A percentile compares a stretch with the other conserved stretches of the same genome.
phyloP scores from a whole-genome alignment of 2,329 filamentous ascomycete genomes.

The Aureobasidium sp. region DNA sequence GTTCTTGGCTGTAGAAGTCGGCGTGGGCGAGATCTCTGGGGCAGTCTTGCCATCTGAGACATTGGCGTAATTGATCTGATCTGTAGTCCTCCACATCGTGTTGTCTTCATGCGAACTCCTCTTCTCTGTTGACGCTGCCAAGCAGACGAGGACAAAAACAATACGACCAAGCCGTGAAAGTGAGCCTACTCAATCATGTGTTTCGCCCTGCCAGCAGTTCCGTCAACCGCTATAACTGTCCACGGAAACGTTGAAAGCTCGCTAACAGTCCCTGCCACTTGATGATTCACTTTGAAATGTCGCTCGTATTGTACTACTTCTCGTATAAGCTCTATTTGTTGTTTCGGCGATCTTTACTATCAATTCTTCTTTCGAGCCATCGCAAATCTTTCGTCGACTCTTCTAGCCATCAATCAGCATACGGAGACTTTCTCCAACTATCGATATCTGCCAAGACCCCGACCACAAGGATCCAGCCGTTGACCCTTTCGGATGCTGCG shows the following conservation, averaged over 20 bases:
- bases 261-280: not conserved
- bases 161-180: not conserved
- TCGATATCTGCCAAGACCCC: not conserved
- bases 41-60: not conserved
- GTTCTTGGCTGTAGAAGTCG: not conserved
- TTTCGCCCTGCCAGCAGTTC: conserved; percentile 1
- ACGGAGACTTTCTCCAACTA: not conserved
- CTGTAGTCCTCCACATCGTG: not conserved
- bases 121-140: not conserved
- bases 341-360: not conserved
- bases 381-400: not conserved
- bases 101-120: not conserved
- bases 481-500: not conserved
- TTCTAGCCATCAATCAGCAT: not conserved
- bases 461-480: not conserved
- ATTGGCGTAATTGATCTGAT: conserved; percentile 1
- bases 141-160: not conserved
- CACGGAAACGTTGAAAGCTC: not conserved
- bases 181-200: not conserved
- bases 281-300: no score
- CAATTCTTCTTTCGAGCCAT: not conserved
- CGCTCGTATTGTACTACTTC: no score
- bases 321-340: no score
- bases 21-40: not conserved
- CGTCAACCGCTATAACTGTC: not conserved